phyloP scores from a whole-genome alignment of 139 green algal species.

The Raphidocelis subcapitata region DNA sequence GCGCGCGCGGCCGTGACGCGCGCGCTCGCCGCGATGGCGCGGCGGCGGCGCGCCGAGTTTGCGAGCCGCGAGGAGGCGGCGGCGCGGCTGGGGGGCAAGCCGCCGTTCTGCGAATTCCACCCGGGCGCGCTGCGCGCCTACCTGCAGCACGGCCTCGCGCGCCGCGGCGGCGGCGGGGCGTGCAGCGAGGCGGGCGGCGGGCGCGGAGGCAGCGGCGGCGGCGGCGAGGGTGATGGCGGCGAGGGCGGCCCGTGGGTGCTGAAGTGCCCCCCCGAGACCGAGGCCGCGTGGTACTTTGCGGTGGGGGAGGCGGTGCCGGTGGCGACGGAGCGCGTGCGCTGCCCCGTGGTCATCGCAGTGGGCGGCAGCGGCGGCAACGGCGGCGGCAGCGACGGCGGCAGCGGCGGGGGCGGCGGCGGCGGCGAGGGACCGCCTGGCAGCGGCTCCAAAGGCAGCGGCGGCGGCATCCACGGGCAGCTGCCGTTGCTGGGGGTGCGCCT shows the following conservation, averaged over 20 bases:
- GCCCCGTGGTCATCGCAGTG: constrained; percentile 11
- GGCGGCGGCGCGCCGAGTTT: constrained; percentile 3
- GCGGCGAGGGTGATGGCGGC: background rate
- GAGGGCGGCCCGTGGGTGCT: constrained; percentile 5
- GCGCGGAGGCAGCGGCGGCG: background rate
- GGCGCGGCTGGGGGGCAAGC: constrained; percentile 10
- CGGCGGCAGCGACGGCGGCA: too few species aligned
- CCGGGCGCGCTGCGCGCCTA: constrained; percentile 18
- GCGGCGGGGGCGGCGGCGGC: too few species aligned
- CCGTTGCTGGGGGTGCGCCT: too few species aligned
- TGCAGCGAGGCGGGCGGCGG: background rate
- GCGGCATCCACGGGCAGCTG: too few species aligned
- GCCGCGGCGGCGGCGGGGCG: background rate
- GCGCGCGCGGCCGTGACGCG: background rate
- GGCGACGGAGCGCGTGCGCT: background rate
- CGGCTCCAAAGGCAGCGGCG: too few species aligned
- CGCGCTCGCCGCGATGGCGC: background rate
- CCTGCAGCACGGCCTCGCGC: constrained; percentile 1
- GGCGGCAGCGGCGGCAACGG: background rate
- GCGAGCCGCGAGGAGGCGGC: constrained; percentile 5
- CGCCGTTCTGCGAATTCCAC: constrained; percentile 26
- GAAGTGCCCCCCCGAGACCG: constrained; percentile 11
- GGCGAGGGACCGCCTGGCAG: too few species aligned
- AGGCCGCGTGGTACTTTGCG: constrained; percentile 22
- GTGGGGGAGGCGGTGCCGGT: constrained; percentile 5